Conservation (phyloP, 1,284 basidiomycete genomes). For the Ganoderma leucocontextum region DNA sequence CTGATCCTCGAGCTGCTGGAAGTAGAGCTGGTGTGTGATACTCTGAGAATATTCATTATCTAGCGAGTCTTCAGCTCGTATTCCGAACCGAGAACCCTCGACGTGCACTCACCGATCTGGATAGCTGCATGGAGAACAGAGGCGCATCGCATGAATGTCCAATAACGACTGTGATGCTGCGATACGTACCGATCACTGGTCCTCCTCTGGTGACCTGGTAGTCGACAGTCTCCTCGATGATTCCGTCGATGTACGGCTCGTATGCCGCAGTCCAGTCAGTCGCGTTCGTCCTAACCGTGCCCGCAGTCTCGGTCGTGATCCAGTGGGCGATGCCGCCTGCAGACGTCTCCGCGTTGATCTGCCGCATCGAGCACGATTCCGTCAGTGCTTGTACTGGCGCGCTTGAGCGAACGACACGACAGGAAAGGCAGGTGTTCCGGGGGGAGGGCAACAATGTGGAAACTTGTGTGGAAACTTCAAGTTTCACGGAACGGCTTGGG, state of each 20-base stretch:
- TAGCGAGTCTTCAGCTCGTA: slow-evolving; percentile 33
- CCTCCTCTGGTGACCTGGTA: slow-evolving; percentile 78
- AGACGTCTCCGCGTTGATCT: slow-evolving; percentile 85
- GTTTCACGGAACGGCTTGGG: too few species aligned
- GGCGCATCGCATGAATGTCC: background rate
- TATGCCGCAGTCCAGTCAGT: slow-evolving; percentile 75
- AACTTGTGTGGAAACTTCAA: too few species aligned
- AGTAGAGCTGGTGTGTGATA: slow-evolving; percentile 53
- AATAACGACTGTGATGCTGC: fast-evolving
- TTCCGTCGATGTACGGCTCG: slow-evolving; percentile 71
- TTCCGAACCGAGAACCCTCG: slow-evolving; percentile 16
- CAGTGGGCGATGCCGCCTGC: slow-evolving; percentile 85
- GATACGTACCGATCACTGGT: slow-evolving; percentile 71
- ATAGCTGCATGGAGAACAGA: slow-evolving; percentile 54
- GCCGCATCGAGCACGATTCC: slow-evolving; percentile 35
- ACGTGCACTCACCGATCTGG: slow-evolving; percentile 60
- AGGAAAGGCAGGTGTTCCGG: too few species aligned
- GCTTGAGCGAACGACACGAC: too few species aligned
- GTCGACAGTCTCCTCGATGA: slow-evolving; percentile 66
- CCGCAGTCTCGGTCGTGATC: slow-evolving; percentile 74
- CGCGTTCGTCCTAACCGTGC: slow-evolving; percentile 72
- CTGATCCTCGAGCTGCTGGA: slow-evolving; percentile 65
- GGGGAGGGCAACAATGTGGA: too few species aligned
- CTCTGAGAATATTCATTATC: slow-evolving; percentile 82
- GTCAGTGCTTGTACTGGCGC: background rate